These are phyloP conservation scores for Artemisia tridentata DNA, from an alignment of 129 eudicot species.

Conservation along the genomic window DNA sequence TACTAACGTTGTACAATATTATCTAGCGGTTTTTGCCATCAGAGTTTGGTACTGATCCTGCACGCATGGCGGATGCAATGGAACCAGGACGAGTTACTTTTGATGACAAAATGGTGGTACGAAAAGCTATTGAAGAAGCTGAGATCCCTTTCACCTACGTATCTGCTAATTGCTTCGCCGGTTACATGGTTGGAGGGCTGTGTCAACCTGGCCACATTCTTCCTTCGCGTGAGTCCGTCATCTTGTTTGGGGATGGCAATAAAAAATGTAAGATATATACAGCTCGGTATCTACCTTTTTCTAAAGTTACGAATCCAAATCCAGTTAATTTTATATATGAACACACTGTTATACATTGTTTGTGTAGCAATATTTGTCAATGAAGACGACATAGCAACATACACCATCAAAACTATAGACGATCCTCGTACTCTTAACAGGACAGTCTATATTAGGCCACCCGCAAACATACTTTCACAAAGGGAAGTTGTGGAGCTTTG, in stretches of 20 bases:
- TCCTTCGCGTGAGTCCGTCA: slow-evolving; percentile 48
- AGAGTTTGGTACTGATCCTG: slow-evolving; percentile 54
- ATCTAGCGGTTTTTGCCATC: slow-evolving; percentile 47
- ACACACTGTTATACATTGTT: neutral
- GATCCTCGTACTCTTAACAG: slow-evolving; percentile 48
- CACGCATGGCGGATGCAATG: slow-evolving; percentile 42
- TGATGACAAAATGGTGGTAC: slow-evolving; percentile 48
- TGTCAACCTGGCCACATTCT: slow-evolving; percentile 51
- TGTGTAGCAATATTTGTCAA: slow-evolving; percentile 43
- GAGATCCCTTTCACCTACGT: slow-evolving; percentile 46
- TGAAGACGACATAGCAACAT: slow-evolving; percentile 57
- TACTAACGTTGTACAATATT: neutral
- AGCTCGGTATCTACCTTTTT: neutral
- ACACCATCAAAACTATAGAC: slow-evolving; percentile 46
- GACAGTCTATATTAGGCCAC: slow-evolving; percentile 47
- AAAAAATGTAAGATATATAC: slow-evolving; percentile 37
- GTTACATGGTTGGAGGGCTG: slow-evolving; percentile 52
- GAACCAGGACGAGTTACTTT: slow-evolving; percentile 52
- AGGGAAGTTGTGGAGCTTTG: slow-evolving; percentile 39
- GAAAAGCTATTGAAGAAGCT: slow-evolving; percentile 49
- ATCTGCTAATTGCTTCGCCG: slow-evolving; percentile 47
- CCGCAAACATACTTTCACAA: slow-evolving; percentile 44
- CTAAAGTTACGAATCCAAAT: neutral
- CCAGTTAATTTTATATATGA: neutral
- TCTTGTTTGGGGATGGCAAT: slow-evolving; percentile 50